phyloP scores from a whole-genome alignment of 192 early-diverging fungal genomes.

The Fimicolochytrium jonesii region DNA sequence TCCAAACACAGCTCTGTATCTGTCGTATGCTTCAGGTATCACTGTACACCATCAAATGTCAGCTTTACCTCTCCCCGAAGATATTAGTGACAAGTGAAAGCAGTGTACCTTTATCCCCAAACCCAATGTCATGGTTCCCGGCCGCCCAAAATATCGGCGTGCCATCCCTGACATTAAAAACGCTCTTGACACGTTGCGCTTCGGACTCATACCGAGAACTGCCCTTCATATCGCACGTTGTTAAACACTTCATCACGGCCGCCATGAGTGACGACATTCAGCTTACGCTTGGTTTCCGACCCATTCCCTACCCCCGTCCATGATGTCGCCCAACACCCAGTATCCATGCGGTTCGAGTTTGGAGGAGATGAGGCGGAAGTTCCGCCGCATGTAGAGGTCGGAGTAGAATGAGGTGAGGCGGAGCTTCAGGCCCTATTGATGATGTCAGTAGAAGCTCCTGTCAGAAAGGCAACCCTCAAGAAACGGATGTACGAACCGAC shows the following conservation, averaged over 20 bases:
- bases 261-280: not conserved
- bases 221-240: too few relatives aligned
- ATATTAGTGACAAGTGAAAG: not conserved
- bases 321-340: slow-evolving; percentile 82
- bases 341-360: slow-evolving; percentile 57
- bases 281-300: not conserved
- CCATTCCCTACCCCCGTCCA: slow-evolving; percentile 59
- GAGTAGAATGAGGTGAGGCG: slow-evolving; percentile 71
- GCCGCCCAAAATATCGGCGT: slow-evolving; percentile 58
- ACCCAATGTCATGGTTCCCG: slow-evolving; percentile 94
- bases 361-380: slow-evolving; percentile 61
- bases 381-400: slow-evolving; percentile 79
- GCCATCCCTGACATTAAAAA: slow-evolving; percentile 44
- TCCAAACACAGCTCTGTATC: slow-evolving; percentile 38
- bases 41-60: slow-evolving; percentile 5
- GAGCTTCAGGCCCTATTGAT: slow-evolving; percentile 51
- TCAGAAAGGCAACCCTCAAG: too few relatives aligned
- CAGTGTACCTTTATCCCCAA: slow-evolving; percentile 28
- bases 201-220: too few relatives aligned
- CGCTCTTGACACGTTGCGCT: slow-evolving; percentile 44
- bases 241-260: too few relatives aligned
- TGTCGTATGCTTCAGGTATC: slow-evolving; percentile 35
- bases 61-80: not conserved
- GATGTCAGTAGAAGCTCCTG: too few relatives aligned
- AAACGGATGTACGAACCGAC: too few relatives aligned